Evolutionary conservation across 139 green algal species (phyloP), one percentile per base, ranked within the genome.

Genomic region (Pleodorina starrii): DNA sequence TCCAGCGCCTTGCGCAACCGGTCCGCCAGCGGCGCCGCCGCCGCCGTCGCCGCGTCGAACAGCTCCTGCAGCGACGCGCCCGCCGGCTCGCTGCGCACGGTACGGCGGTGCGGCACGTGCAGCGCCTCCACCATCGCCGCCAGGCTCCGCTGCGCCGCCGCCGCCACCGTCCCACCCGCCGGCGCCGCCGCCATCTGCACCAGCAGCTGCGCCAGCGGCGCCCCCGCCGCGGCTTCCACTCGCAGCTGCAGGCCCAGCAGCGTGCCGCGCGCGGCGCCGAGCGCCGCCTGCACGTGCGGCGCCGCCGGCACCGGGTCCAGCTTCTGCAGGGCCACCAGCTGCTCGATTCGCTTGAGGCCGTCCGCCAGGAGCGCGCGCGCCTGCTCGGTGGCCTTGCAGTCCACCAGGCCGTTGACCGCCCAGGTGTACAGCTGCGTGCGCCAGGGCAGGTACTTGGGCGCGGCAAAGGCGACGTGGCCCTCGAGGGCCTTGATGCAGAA

Each of bases 271-370:
- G 92, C 92, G n/a, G 68, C 84, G 3, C 46, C 36, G 68, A 92
- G 89, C 23, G 92, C 90, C 19, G 89, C 89, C 25, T 87, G 83
- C 10, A 93, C 86, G 16, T 90, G 89, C 11, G 89, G 87, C 40
- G 87, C 40, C 14, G 91, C 81, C n/a, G 93, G 93, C 60, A 96
- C 92, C 27, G 93, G 92, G 69, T 96, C 93, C 27, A 96, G 88
- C 73, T 87, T 84, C 66, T 96, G 93, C 48, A 94, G 85, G 51
- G 87, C 72, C 17, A 92, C 86, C 36, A 96, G 85, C 23, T 89
- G 72, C 19, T 92, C 86, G 12, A 95, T 83, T 9, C 88, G 81
- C n/a, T 74, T 73, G 9, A 92, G 36, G 9, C 93, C 92, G 51
- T 93, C 87, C 21, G 86, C 25, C 48, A 93, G 42, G 51, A 89